phyloP scores from a whole-genome alignment of 2,329 filamentous ascomycete genomes.

The Colletotrichum endophyticum region DNA sequence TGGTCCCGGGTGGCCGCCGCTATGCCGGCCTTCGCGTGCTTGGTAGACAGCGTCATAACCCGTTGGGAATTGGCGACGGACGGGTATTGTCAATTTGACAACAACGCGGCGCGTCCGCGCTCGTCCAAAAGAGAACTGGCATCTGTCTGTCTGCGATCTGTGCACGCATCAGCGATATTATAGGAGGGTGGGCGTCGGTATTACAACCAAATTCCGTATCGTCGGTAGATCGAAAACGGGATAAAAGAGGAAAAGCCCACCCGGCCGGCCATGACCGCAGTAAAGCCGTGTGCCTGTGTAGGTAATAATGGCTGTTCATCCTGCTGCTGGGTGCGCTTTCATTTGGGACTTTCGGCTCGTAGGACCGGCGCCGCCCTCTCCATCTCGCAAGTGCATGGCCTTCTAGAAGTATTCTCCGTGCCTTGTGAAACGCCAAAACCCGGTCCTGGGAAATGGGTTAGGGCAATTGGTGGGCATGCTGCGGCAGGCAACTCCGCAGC shows the following conservation, averaged over 20 bases:
- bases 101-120: neutral
- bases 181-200: conserved; percentile 1
- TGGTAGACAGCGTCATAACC: neutral
- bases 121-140: neutral
- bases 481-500: conserved; percentile 6
- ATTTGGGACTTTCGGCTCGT: conserved; percentile 1
- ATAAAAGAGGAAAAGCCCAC: conserved; percentile 1
- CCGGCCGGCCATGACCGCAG: neutral
- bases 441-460: neutral
- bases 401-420: conserved; percentile 20
- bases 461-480: neutral
- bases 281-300: neutral
- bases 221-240: conserved; percentile 4
- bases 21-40: neutral
- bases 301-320: neutral
- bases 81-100: neutral
- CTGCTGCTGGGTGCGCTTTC: neutral
- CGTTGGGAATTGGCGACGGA: neutral
- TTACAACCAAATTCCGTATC: conserved; percentile 2
- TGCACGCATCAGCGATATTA: neutral
- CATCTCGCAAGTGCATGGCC: neutral
- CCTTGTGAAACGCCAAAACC: conserved; percentile 1
- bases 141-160: neutral
- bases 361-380: neutral
- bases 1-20: neutral